A percentile compares a stretch with the other conserved stretches of the same genome.
Evolutionary conservation across 2,329 filamentous ascomycete genomes (phyloP).

Genomic region (Trichophyton mentagrophytes): DNA sequence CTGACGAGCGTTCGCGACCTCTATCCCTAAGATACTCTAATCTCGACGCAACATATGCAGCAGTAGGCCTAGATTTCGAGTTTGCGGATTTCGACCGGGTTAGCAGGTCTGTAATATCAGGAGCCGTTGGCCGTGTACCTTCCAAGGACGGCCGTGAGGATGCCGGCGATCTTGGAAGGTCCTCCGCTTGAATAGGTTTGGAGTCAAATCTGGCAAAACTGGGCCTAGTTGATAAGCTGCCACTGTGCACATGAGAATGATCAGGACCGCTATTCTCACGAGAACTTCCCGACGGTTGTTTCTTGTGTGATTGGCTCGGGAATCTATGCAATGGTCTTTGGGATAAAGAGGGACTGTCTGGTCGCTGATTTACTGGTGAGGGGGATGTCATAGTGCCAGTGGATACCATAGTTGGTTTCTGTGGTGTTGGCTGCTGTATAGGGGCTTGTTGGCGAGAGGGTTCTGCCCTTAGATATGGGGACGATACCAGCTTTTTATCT

Average conservation of each 20-base stretch:
- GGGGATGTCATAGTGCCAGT: constrained; percentile 69
- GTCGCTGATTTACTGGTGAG: constrained; percentile 30
- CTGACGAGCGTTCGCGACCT: constrained; percentile 43
- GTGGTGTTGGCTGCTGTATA: constrained; percentile 34
- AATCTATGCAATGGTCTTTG: constrained; percentile 42
- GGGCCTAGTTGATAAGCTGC: constrained; percentile 3
- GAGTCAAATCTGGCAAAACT: constrained; percentile 15
- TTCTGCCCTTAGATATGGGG: constrained; percentile 18
- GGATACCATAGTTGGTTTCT: constrained; percentile 46
- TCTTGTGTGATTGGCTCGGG: constrained; percentile 34
- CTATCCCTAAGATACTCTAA: constrained; percentile 70
- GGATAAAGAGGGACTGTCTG: constrained; percentile 20
- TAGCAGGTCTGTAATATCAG: constrained; percentile 48
- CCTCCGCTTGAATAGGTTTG: constrained; percentile 40
- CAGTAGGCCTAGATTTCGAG: constrained; percentile 58
- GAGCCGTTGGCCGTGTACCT: constrained; percentile 49
- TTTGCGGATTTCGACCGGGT: constrained; percentile 52
- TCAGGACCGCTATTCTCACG: constrained; percentile 19
- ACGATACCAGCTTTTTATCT: constrained; percentile 18
- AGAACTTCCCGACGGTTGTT: constrained; percentile 39
- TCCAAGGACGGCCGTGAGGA: constrained; percentile 60
- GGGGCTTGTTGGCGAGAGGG: constrained; percentile 20
- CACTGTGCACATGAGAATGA: constrained; percentile 6
- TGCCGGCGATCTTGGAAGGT: constrained; percentile 41
- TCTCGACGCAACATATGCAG: constrained; percentile 70